Base-by-base conservation (phyloP, 805 yeast species). In the Cyberlindnera lachancei region DNA sequence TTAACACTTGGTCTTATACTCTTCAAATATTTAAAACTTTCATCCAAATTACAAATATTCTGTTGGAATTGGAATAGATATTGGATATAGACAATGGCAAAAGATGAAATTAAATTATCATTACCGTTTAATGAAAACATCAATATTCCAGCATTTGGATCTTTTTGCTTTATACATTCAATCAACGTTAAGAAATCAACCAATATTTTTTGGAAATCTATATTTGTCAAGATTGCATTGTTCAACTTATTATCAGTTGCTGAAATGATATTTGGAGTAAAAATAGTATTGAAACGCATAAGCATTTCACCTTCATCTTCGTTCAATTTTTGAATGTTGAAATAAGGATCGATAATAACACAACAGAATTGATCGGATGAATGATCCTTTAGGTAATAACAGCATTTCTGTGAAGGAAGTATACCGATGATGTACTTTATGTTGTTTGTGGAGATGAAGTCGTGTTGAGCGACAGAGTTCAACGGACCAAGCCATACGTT, bases 401-500 rank as follows among this genome's bases (percentile, higher is more conserved):
- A 53, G 28, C 58, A 48, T 23, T 54, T 48, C 21, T 49, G 50
- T 2, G 60, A 52, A 7, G 64, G 56, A 15, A 63, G 53, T 2
- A 61, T 40, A 14, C 63, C 58, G 18, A 64, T 48, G 29, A 64
- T 51, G 35, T 55, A 58, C 34, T 50, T 56, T 38, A 70, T 61
- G 38, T 65, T 64, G 34, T 63, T 52, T n/a, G 49, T 42, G 14
- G 37, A 33, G 8, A 70, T 41, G 32, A 64, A 61, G 7, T 52
- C 55, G 7, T 45, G 42, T 43, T 66, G 63, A 1, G 61, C 53
- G n/a, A 66, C 46, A 1, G 64, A 55, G 30, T 64, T 54, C 34
- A 66, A 40, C 2, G 75, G 72, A 2, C 77, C 75, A 19, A 70
- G 53, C 56, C 64, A 68, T 3, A 69, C 48, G 27, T 58, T 52